These are phyloP conservation scores for Dictyostelium gargantuum DNA, from an alignment of 208 protist genomes.

Conservation along the genomic window DNA sequence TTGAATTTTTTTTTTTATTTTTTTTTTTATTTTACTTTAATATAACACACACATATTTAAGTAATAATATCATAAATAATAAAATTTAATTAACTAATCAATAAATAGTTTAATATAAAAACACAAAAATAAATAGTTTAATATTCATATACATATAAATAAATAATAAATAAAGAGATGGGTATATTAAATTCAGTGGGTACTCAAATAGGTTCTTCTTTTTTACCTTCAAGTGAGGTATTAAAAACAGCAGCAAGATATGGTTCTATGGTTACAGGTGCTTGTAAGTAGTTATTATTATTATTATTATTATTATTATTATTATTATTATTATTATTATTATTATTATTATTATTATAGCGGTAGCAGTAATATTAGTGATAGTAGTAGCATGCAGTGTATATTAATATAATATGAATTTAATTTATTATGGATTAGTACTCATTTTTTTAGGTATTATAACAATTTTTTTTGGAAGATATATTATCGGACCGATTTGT, in stretches of 20 bases:
- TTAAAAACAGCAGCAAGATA: neutral
- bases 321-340: no score
- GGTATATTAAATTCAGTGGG: neutral
- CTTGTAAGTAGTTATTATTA: neutral
- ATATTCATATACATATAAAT: no score
- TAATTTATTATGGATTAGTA: no score
- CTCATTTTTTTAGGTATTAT: conserved; percentile 33
- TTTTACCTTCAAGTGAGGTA: neutral
- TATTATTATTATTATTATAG: no score
- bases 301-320: no score
- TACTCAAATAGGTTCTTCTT: neutral
- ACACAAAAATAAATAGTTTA: no score
- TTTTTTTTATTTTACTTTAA: neutral
- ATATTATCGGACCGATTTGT: conserved; percentile 31
- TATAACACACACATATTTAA: neutral
- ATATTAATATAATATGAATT: no score
- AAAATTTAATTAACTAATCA: no score
- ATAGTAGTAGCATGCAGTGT: no score
- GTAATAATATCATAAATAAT: neutral
- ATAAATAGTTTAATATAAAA: no score
- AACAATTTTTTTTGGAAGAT: conserved; percentile 4
- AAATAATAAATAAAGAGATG: no score
- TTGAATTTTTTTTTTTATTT: neutral
- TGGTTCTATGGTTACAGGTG: neutral
- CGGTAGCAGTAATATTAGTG: no score